phyloP scores from a whole-genome alignment of 164 flowering plant species.

The Dillenia suffruticosa region DNA sequence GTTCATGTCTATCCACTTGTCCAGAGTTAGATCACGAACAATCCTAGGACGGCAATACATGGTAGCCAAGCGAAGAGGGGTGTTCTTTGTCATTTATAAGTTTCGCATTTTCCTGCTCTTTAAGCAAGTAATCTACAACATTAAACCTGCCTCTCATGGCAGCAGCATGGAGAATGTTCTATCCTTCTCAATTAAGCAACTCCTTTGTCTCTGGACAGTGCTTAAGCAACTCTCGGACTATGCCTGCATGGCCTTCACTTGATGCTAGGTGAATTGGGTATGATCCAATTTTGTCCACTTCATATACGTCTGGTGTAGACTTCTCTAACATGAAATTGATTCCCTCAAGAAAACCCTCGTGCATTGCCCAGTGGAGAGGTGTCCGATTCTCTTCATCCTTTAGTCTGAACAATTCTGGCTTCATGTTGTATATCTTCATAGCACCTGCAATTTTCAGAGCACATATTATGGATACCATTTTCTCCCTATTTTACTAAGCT shows the following conservation, averaged over 20 bases:
- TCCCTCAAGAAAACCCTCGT: constrained; percentile 3
- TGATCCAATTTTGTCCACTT: constrained; percentile 15
- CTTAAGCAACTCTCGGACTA: constrained; percentile 14
- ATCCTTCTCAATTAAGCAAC: constrained; percentile 3
- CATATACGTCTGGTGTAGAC: not conserved
- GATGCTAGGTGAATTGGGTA: constrained; percentile 23
- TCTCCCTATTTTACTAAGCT: not conserved
- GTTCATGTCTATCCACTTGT: constrained; percentile 11
- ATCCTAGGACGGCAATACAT: constrained; percentile 12
- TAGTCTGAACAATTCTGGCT: not conserved
- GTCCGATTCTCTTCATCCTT: constrained; percentile 7
- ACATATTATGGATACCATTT: not conserved
- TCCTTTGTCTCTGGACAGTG: constrained; percentile 15
- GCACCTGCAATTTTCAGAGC: not conserved
- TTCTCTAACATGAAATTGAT: constrained; percentile 3
- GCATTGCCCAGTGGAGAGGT: constrained; percentile 10
- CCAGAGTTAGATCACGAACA: constrained; percentile 15
- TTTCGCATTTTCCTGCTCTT: constrained; percentile 3
- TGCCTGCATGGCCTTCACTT: constrained; percentile 9
- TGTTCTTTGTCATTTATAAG: constrained; percentile 27
- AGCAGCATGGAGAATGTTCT: constrained; percentile 26
- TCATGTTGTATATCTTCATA: not conserved
- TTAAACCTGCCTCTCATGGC: constrained; percentile 13
- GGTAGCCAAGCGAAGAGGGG: constrained; percentile 28
- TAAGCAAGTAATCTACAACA: constrained; percentile 13